Evolutionary conservation across 2,329 filamentous ascomycete species (phyloP).

Genomic region (Fusarium fujikuroi): DNA sequence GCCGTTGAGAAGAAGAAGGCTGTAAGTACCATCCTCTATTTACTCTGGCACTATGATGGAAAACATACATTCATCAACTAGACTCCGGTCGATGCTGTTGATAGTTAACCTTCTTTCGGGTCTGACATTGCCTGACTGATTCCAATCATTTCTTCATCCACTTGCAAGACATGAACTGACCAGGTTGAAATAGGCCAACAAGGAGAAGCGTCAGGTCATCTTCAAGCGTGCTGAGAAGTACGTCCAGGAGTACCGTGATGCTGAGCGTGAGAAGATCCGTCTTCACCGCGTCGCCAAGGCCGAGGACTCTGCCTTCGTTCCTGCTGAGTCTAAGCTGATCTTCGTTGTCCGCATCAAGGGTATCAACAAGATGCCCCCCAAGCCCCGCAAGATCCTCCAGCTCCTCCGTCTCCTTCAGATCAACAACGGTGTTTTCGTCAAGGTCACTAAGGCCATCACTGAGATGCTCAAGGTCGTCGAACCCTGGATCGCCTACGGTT

Average conservation of each 20-base stretch:
- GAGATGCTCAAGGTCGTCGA: slow-evolving; percentile 99
- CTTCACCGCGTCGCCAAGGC: slow-evolving; percentile 89
- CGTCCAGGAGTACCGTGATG: slow-evolving; percentile 99
- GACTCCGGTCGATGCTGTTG: slow-evolving; percentile 97
- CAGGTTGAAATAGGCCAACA: slow-evolving; percentile 77
- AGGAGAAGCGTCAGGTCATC: slow-evolving; percentile 98
- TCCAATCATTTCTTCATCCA: slow-evolving; percentile 31
- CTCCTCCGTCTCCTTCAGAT: slow-evolving; percentile 99
- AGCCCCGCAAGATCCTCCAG: slow-evolving; percentile 99
- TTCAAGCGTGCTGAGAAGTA: slow-evolving; percentile 99
- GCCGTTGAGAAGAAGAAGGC: slow-evolving; percentile 88
- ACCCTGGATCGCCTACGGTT: slow-evolving; percentile 99
- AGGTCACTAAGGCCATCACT: slow-evolving; percentile 94
- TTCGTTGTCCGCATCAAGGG: slow-evolving; percentile 99
- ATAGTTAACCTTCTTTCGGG: slow-evolving; percentile 99
- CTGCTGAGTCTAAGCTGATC: slow-evolving; percentile 94
- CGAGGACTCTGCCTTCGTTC: slow-evolving; percentile 92
- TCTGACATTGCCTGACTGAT: slow-evolving; percentile 72
- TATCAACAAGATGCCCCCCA: slow-evolving; percentile 99
- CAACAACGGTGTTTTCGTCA: slow-evolving; percentile 99
- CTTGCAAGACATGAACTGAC: slow-evolving; percentile 50
- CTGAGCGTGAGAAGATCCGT: slow-evolving; percentile 98
- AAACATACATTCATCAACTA: slow-evolving; percentile 88
- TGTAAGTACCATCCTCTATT: slow-evolving; percentile 69
- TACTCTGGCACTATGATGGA: slow-evolving; percentile 78